Evolutionary conservation across 352 stramenopile species (phyloP), one percentile per base, ranked within the genome.

Genomic region (Globisporangium irregulare): DNA sequence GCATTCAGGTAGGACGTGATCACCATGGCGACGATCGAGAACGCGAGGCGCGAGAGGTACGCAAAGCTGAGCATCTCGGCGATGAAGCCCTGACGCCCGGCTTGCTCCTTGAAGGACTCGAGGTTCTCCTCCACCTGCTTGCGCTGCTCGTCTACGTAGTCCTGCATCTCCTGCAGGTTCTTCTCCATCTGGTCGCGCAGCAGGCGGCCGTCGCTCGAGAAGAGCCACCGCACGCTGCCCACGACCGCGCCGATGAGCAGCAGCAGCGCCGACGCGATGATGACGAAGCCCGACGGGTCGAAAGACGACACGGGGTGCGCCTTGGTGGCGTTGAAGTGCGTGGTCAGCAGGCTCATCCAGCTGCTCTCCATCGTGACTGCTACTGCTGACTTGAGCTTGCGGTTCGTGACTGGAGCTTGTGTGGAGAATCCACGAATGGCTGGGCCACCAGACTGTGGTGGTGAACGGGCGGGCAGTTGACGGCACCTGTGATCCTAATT

Each of bases 11-110:
- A 95, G 57, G 86, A 93, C 18, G 88, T 84, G 32, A 94, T 73
- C 64, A 93, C 91, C 55, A 94, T 76, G 4, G 70, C 81, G 67
- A 93, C 74, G 69, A 95, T 76, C 51, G 88, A 91, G 64, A 94
- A 92, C 18, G 82, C 86, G 38, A 95, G 80, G 3, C 88, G 78
- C 38, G 86, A 94, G 24, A 95, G 77, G 70, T 95, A 95, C 20
- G 87, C 84, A 67, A 87, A 92, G 79, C 86, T 94, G 60, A 94
- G 78, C 88, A 95, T 95, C 76, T 95, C 86, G 55, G 80, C 78
- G 68, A 94, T 90, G 71, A 95, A 95, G 32, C 88, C 88, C 73
- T 93, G 84, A 22, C 83, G 86, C 0, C 73, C 77, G 59, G 84
- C 87, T 53, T 77, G 78, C 43, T 71, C 77, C 63, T 90, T 90